Base-by-base conservation (phyloP, 1,284 basidiomycete species). In the Leccinum subrobustum region DNA sequence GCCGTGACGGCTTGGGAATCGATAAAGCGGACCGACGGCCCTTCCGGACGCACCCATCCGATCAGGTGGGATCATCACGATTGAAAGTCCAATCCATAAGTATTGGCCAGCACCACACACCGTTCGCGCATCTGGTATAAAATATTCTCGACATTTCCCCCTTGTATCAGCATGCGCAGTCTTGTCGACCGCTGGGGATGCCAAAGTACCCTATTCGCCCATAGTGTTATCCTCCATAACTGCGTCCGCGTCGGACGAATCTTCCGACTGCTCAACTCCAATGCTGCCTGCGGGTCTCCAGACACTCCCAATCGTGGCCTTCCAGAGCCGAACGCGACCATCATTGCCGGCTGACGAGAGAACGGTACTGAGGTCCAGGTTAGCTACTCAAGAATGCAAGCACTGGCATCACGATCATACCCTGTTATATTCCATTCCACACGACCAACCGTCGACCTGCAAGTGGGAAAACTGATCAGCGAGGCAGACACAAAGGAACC, bases 381-480 rank as follows among this genome's bases (percentile, higher is more conserved):
- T 23, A 68, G 60, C 29, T 58, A 54, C 20, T 37, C 37, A 14
- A 12, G 11, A 50, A 58, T 33, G 48, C 11, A 58, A 54, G 54
- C 8, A 23, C 53, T 18, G 18, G 1, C 14, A 8, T n/a, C 55
- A 57, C 74, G 7, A 25, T 70, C 85, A 58, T 70, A 93, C 87
- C 92, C 94, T 60, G 88, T 96, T 66, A 94, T 85, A 76, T 89
- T 96, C 93, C 87, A 96, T 70, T 88, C 93, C 12, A 89, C 93
- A 65, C 83, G 82, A 20, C 83, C 89, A 37, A 91, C 85, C 47
- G 81, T 81, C 6, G 86, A 85, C 66, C 86, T 89, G 20, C 18
- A 65, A 42, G 57, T 29, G 20, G 8, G 14, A 20, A 12, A 18
- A 20, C 18, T 9, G 54, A 48, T 75, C 29, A 64, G 42, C 51